These are phyloP conservation scores for Bruguiera hainesii DNA, from an alignment of 441 rosid genomes.

Conservation along the genomic window DNA sequence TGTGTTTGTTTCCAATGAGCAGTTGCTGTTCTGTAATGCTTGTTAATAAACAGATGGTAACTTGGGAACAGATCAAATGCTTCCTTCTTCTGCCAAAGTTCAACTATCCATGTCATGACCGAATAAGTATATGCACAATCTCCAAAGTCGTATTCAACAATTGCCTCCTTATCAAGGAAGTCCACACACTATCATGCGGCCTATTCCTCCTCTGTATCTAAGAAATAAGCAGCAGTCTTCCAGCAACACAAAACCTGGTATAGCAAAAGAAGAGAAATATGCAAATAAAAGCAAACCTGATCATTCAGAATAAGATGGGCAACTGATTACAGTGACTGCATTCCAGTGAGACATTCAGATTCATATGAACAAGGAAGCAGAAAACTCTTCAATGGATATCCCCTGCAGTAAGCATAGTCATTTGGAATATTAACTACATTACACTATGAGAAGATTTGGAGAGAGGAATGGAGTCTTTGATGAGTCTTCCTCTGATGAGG, in stretches of 20 bases:
- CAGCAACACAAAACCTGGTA: conserved; percentile 23
- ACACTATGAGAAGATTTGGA: conserved; percentile 54
- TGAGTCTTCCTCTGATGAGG: conserved; percentile 44
- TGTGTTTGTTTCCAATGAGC: no score
- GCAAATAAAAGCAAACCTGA: conserved; percentile 38
- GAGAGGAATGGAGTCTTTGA: conserved; percentile 36
- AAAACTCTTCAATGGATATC: no score
- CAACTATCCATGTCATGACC: no score
- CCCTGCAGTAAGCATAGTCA: no score
- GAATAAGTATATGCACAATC: no score
- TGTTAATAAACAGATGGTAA: no score
- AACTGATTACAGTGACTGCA: conserved; percentile 54
- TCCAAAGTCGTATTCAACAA: no score
- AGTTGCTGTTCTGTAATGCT: no score
- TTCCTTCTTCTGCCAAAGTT: no score
- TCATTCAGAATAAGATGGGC: conserved; percentile 38
- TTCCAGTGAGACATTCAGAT: conserved; percentile 44
- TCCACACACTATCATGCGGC: background rate
- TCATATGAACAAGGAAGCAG: conserved; percentile 38
- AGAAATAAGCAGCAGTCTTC: conserved; percentile 49
- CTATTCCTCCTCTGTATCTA: conserved; percentile 42
- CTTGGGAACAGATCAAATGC: no score
- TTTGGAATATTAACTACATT: no score
- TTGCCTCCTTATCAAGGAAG: no score
- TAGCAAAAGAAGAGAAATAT: conserved; percentile 34